Evolutionary conservation across 306 rosid genomes (phyloP).

Genomic region (Mimosa bimucronata): DNA sequence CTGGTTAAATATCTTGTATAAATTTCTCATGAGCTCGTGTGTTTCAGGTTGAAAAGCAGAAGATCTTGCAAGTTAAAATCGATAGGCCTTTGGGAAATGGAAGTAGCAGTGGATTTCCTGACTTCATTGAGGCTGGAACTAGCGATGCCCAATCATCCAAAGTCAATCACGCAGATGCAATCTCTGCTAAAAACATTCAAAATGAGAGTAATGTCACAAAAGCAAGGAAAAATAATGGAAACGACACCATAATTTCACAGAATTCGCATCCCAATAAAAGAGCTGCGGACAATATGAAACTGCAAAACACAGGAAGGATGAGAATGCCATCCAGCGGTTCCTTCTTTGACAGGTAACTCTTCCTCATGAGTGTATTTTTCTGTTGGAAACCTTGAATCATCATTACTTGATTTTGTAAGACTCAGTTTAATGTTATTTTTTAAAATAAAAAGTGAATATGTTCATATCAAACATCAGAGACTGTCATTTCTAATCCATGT

Average conservation of each 20-base stretch:
- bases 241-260: conserved; percentile 41
- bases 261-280: conserved; percentile 39
- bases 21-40: conserved; percentile 14
- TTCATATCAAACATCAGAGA: neutral
- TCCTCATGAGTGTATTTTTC: conserved; percentile 16
- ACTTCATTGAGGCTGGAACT: conserved; percentile 38
- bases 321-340: conserved; percentile 56
- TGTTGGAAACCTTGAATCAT: neutral
- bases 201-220: conserved; percentile 39
- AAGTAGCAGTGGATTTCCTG: conserved; percentile 35
- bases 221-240: conserved; percentile 44
- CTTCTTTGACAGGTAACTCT: conserved; percentile 77
- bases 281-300: conserved; percentile 38
- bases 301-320: conserved; percentile 45
- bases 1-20: conserved; percentile 1
- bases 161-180: conserved; percentile 35
- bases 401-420: conserved; percentile 7
- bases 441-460: conserved; percentile 8
- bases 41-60: conserved; percentile 85
- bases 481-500: conserved; percentile 20
- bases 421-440: conserved; percentile 15
- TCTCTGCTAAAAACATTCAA: conserved; percentile 41
- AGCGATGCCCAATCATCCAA: conserved; percentile 39
- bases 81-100: conserved; percentile 55
- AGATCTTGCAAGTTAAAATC: conserved; percentile 64